These are phyloP conservation scores for Chloris gayana DNA, from an alignment of 176 grass and related monocot species.

Conservation along the genomic window DNA sequence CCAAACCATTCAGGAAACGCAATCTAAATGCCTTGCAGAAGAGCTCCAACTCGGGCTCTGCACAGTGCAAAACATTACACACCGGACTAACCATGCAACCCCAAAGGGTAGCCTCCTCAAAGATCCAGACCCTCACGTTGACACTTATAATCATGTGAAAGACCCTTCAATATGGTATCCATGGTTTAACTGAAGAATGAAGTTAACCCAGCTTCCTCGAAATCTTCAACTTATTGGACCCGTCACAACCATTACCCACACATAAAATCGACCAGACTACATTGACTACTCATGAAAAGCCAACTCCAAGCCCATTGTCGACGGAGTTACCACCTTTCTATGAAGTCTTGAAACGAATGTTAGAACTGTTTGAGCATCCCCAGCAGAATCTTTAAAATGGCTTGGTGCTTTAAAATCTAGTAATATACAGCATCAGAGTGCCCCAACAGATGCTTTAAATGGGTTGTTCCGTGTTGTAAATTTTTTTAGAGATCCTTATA, in stretches of 20 bases:
- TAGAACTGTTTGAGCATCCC: no score
- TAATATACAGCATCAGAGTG: no score
- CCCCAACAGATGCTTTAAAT: no score
- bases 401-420: no score
- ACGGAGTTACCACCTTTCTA: background rate
- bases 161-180: constrained; percentile 30
- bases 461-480: no score
- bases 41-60: constrained; percentile 33
- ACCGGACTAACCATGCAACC: constrained; percentile 34
- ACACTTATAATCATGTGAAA: constrained; percentile 49
- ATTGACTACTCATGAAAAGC: background rate
- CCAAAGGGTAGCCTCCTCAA: constrained; percentile 48
- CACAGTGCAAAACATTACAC: constrained; percentile 54
- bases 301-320: constrained; percentile 13
- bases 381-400: no score
- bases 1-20: constrained; percentile 55
- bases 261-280: no score
- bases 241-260: constrained; percentile 28
- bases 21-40: constrained; percentile 33
- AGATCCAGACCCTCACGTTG: constrained; percentile 27
- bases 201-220: constrained; percentile 8
- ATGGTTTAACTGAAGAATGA: constrained; percentile 15
- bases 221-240: constrained; percentile 43
- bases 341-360: constrained; percentile 36
- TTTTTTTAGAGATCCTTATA: no score